Conservation (phyloP, 1,139 yeast species). For the Candida smagusa region DNA sequence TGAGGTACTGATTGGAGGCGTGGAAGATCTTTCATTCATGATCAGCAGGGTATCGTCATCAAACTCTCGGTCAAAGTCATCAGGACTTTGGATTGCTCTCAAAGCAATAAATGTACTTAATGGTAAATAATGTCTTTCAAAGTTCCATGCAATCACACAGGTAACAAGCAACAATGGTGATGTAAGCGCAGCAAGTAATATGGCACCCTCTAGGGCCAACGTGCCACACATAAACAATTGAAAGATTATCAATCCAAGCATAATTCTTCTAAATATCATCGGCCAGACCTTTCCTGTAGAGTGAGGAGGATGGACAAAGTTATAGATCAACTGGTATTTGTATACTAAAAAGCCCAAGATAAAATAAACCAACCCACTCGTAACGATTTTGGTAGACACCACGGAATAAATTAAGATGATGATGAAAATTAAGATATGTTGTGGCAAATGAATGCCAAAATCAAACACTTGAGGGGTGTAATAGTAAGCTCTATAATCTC, state of each 20-base stretch:
- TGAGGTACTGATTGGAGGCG: slow-evolving; percentile 7
- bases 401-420: slow-evolving; percentile 62
- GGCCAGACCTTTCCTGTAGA: slow-evolving; percentile 75
- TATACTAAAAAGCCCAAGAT: slow-evolving; percentile 61
- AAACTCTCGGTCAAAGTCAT: slow-evolving; percentile 40
- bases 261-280: slow-evolving; percentile 55
- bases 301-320: slow-evolving; percentile 69
- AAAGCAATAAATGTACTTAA: slow-evolving; percentile 59
- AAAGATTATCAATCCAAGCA: slow-evolving; percentile 55
- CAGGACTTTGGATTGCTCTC: slow-evolving; percentile 53
- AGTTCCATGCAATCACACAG: slow-evolving; percentile 48
- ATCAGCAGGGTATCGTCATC: slow-evolving; percentile 30
- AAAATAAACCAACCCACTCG: slow-evolving; percentile 64
- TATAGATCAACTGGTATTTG: slow-evolving; percentile 62
- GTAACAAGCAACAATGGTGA: slow-evolving; percentile 54
- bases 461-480: slow-evolving; percentile 65
- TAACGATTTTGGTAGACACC: slow-evolving; percentile 60
- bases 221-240: slow-evolving; percentile 71
- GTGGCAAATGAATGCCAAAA: slow-evolving; percentile 64
- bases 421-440: slow-evolving; percentile 59
- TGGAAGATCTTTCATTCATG: slow-evolving; percentile 4
- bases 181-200: slow-evolving; percentile 47
- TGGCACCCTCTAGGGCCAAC: slow-evolving; percentile 61
- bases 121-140: slow-evolving; percentile 59
- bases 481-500: slow-evolving; percentile 45